phyloP scores from a whole-genome alignment of 108 stramenopile species.

The Skeletonema tropicum region DNA sequence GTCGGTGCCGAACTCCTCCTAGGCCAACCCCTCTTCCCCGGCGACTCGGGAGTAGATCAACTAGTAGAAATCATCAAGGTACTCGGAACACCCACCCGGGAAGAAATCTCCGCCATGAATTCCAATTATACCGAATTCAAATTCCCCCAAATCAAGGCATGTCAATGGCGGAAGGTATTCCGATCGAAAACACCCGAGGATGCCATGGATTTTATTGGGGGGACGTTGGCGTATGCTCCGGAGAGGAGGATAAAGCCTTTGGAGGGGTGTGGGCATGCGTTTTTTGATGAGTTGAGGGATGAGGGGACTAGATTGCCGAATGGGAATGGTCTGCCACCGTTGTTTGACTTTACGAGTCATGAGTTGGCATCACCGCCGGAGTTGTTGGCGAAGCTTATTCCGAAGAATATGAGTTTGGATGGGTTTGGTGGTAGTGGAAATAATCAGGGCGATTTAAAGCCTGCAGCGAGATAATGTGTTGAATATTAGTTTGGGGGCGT shows the following conservation, averaged over 20 bases:
- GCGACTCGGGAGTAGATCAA: slow-evolving; percentile 97
- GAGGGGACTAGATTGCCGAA: slow-evolving; percentile 76
- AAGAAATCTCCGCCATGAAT: slow-evolving; percentile 97
- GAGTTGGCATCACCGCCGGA: slow-evolving; percentile 71
- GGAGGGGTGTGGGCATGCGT: slow-evolving; percentile 92
- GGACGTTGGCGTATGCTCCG: slow-evolving; percentile 94
- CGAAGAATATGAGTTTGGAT: slow-evolving; percentile 32
- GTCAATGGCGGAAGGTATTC: slow-evolving; percentile 96
- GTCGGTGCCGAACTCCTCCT: slow-evolving; percentile 97
- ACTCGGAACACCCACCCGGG: slow-evolving; percentile 96
- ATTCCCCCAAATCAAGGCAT: slow-evolving; percentile 98
- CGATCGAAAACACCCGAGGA: slow-evolving; percentile 90
- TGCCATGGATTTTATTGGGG: slow-evolving; percentile 92
- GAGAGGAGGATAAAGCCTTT: slow-evolving; percentile 84
- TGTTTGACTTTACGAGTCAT: slow-evolving; percentile 92
- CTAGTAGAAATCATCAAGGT: slow-evolving; percentile 99
- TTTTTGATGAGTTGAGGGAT: slow-evolving; percentile 94
- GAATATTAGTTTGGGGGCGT: not conserved
- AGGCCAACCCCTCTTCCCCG: slow-evolving; percentile 97
- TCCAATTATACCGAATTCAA: slow-evolving; percentile 98
- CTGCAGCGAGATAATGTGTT: slow-evolving; percentile 10
- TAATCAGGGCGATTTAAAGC: slow-evolving; percentile 13
- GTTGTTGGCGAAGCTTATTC: slow-evolving; percentile 61
- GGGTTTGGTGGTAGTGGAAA: not conserved
- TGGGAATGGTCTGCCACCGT: slow-evolving; percentile 78